Evolutionary conservation across 192 early-diverging fungal species (phyloP).

Genomic region (Entomortierella lignicola): DNA sequence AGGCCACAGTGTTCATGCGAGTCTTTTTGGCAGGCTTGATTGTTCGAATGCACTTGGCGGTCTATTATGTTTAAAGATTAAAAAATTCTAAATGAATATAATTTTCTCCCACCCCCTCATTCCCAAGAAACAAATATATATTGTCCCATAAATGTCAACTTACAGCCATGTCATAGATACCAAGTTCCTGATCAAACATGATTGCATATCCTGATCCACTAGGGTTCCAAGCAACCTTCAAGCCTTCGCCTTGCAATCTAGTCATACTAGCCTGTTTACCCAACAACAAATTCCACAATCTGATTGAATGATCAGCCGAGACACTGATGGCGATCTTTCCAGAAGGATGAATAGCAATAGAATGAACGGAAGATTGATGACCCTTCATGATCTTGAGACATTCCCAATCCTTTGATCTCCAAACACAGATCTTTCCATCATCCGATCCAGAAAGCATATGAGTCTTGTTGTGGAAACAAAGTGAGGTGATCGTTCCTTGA

Average conservation of each 20-base stretch:
- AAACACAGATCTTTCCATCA: constrained; percentile 89
- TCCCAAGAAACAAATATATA: too few relatives aligned
- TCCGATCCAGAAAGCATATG: constrained; percentile 93
- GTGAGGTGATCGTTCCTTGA: constrained; percentile 86
- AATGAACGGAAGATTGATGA: constrained; percentile 80
- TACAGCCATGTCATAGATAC: constrained; percentile 69
- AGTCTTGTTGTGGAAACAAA: constrained; percentile 84
- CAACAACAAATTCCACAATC: constrained; percentile 83
- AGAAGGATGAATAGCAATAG: constrained; percentile 92
- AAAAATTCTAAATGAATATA: too few relatives aligned
- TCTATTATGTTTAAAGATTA: too few relatives aligned
- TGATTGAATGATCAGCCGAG: constrained; percentile 72
- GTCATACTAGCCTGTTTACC: constrained; percentile 72
- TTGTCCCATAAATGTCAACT: constrained; percentile 15
- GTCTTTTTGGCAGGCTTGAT: constrained; percentile 49
- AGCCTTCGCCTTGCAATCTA: constrained; percentile 56
- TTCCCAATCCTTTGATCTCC: constrained; percentile 98
- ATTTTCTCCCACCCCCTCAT: too few relatives aligned
- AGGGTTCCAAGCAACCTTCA: constrained; percentile 67
- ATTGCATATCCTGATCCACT: constrained; percentile 68
- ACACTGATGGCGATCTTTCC: constrained; percentile 95
- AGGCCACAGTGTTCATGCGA: constrained; percentile 28
- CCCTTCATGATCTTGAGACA: constrained; percentile 88
- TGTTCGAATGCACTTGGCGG: constrained; percentile 46
- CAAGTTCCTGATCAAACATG: constrained; percentile 64